Conservation (phyloP, 495 filamentous ascomycete genomes). For the Apodospora peruviana region DNA sequence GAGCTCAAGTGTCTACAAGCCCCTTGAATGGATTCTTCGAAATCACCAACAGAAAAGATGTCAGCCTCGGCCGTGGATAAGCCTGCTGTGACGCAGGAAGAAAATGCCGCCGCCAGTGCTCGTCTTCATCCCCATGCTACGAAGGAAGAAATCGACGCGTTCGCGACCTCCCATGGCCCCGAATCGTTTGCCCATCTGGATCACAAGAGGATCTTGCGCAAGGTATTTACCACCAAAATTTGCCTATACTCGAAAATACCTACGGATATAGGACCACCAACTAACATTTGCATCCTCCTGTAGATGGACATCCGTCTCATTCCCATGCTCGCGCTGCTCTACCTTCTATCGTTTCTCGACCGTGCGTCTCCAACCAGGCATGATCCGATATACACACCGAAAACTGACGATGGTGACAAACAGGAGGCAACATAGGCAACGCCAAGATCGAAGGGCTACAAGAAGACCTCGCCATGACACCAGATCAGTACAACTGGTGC, state of each 20-base stretch:
- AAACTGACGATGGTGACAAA: too few relatives aligned
- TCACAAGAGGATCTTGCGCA: constrained; percentile 41
- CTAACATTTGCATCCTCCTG: too few relatives aligned
- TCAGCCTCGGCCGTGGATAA: too few relatives aligned
- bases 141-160: neutral
- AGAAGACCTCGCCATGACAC: constrained; percentile 56
- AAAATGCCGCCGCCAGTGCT: neutral
- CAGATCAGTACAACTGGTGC: constrained; percentile 63
- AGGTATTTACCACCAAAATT: too few relatives aligned
- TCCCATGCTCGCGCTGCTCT: constrained; percentile 52
- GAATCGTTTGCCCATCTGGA: constrained; percentile 38
- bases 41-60: too few relatives aligned
- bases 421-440: constrained; percentile 56
- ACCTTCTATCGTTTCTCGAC: constrained; percentile 46
- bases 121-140: neutral
- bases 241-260: too few relatives aligned
- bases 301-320: constrained; percentile 56
- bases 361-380: constrained; percentile 24
- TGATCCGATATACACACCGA: neutral
- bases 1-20: too few relatives aligned
- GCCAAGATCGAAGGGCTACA: constrained; percentile 69
- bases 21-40: too few relatives aligned
- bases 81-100: constrained; percentile 1
- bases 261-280: too few relatives aligned
- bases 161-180: constrained; percentile 2